Evolutionary conservation across 1,284 basidiomycete species (phyloP), one percentile per base, ranked within the genome.

Genomic region (Chalciporus sp.): DNA sequence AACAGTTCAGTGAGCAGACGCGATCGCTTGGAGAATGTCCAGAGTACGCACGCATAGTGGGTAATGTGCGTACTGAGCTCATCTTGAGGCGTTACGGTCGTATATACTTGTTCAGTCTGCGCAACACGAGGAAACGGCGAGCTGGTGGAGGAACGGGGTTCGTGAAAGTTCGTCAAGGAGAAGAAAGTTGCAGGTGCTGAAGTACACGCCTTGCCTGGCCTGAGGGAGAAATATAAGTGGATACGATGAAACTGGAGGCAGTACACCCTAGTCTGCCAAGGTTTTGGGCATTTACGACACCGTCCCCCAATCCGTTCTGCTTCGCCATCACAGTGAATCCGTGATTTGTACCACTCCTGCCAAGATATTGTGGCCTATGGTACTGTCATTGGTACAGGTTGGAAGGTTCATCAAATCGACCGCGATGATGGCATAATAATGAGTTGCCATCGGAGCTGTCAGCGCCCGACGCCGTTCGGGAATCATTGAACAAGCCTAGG

Each of bases 261-360:
- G 58, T 61, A 42, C 51, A 58, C 63, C 62, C 53, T 17, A 35
- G 1, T 35, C 9, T 8, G 37, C 37, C 37, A 39, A 39, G 37
- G 8, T 17, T 39, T 19, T 8, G n/a, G 7, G n/a, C 7, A 11
- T 39, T 8, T 11, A 35, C 14, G 31, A 39, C 17, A 17, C 2
- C n/a, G 7, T 17, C n/a, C 12, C 14, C 16, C 14, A 7, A 35
- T 3, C 52, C 44, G 28, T 7, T 19, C 14, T 23, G 23, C 31
- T 29, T 23, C 41, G 28, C 2, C 19, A 16, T 35, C 33, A 42
- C 7, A 7, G 23, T 31, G 43, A 39, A 42, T 40, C 2, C 17
- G 37, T 6, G 37, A 39, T 35, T 35, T 35, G 33, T 12, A 16
- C 14, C 17, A 17, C 6, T n/a, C n/a, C n/a, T n/a, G n/a, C n/a